A percentile compares a stretch with the other conserved stretches of the same genome.
Conservation (phyloP, 2,329 filamentous ascomycete species). For the Xylaria hypoxylon region DNA sequence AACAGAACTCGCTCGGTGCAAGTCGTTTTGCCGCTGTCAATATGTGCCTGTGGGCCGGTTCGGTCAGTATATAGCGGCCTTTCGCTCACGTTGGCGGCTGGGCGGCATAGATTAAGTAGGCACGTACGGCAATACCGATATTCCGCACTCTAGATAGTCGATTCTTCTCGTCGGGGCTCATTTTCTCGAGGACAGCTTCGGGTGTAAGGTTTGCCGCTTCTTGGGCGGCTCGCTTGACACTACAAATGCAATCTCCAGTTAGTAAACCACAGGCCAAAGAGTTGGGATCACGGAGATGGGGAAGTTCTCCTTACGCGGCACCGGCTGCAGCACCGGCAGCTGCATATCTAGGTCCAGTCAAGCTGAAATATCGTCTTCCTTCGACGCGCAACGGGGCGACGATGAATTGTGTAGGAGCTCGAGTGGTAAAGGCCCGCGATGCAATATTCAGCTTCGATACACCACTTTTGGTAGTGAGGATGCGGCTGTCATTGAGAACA, state of each 20-base stretch:
- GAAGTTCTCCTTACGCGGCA: slow-evolving; percentile 52
- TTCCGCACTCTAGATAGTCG: slow-evolving; percentile 88
- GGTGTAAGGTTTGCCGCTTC: slow-evolving; percentile 65
- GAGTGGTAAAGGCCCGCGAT: slow-evolving; percentile 46
- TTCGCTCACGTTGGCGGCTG: slow-evolving; percentile 4
- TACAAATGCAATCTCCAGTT: slow-evolving; percentile 40
- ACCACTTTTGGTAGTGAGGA: slow-evolving; percentile 51
- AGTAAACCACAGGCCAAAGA: slow-evolving; percentile 16
- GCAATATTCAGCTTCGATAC: slow-evolving; percentile 51
- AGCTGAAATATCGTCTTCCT: slow-evolving; percentile 56
- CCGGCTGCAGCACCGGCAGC: slow-evolving; percentile 51
- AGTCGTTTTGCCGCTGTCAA: slow-evolving; percentile 98
- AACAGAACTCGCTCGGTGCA: slow-evolving; percentile 96
- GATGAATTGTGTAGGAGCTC: slow-evolving; percentile 50
- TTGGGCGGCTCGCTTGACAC: slow-evolving; percentile 63
- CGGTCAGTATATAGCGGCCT: slow-evolving; percentile 30
- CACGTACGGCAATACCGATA: slow-evolving; percentile 92
- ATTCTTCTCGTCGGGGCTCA: slow-evolving; percentile 81
- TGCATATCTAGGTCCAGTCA: slow-evolving; percentile 52
- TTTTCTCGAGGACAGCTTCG: slow-evolving; percentile 78
- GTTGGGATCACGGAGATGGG: neutral
- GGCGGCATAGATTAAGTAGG: slow-evolving; percentile 15
- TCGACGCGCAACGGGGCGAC: slow-evolving; percentile 50
- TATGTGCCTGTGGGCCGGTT: slow-evolving; percentile 76
- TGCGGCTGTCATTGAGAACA: slow-evolving; percentile 54